phyloP scores from a whole-genome alignment of 352 stramenopile genomes.

The Elongisporangium prolatum region DNA sequence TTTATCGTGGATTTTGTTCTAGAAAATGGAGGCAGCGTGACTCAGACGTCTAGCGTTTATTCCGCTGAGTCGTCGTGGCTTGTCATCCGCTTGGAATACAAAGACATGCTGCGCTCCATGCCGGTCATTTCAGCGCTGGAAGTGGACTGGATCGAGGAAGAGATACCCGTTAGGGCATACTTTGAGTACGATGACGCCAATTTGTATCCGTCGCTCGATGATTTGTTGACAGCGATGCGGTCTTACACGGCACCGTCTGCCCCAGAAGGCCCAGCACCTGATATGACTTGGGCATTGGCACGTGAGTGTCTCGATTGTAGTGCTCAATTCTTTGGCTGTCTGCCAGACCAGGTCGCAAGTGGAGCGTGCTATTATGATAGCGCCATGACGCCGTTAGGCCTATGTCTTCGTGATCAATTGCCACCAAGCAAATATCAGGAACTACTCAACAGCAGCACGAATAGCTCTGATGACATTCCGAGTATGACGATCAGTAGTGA shows the following conservation, averaged over 20 bases:
- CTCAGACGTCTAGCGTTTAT: conserved; percentile 3
- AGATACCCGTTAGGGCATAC: conserved; percentile 1
- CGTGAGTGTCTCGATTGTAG: conserved; percentile 13
- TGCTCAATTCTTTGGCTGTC: conserved; percentile 7
- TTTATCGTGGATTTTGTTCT: conserved; percentile 23
- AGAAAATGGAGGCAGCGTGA: conserved; percentile 12
- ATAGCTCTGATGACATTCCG: background rate
- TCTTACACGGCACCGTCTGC: conserved; percentile 1
- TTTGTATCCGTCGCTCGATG: background rate
- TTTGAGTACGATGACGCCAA: conserved; percentile 7
- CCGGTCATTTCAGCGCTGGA: conserved; percentile 1
- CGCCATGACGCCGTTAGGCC: conserved; percentile 7
- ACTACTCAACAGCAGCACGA: conserved; percentile 1
- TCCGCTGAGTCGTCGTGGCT: background rate
- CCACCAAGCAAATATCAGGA: background rate
- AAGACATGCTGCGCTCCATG: conserved; percentile 3
- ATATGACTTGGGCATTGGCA: conserved; percentile 8
- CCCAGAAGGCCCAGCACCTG: background rate
- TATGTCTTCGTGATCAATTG: conserved; percentile 8
- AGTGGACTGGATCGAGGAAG: conserved; percentile 5
- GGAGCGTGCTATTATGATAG: conserved; percentile 10
- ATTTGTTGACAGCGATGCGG: background rate
- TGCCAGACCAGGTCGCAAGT: conserved; percentile 2
- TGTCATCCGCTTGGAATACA: conserved; percentile 9
- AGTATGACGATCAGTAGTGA: conserved; percentile 4